Percentiles rank a stretch among this genome's conserved stretches.
These are phyloP conservation scores for Zygosaccharomyces bailii DNA, from an alignment of 805 yeast species.

Conservation along the genomic window DNA sequence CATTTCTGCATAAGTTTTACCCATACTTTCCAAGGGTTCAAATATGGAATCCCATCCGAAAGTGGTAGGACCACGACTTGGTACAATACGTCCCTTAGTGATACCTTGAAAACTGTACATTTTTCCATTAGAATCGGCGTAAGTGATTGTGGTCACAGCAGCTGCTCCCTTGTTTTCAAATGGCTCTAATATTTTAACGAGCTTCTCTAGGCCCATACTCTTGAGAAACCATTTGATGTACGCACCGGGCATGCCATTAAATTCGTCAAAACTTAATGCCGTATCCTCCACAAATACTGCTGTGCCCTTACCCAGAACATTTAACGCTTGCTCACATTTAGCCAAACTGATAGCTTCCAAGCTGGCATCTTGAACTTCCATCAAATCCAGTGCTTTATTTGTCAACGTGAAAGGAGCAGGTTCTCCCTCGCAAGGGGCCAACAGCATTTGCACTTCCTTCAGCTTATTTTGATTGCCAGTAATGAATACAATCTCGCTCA, in stretches of 20 bases:
- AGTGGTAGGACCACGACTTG: conserved; percentile 67
- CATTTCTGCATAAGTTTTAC: conserved; percentile 88
- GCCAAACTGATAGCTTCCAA: conserved; percentile 75
- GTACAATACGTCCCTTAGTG: conserved; percentile 77
- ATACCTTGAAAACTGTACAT: conserved; percentile 82
- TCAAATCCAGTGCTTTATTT: conserved; percentile 72
- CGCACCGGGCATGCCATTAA: conserved; percentile 90
- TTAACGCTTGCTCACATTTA: conserved; percentile 71
- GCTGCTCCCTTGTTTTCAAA: conserved; percentile 82
- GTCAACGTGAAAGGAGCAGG: conserved; percentile 41
- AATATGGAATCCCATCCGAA: conserved; percentile 97
- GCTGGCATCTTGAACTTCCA: conserved; percentile 84
- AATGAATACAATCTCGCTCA: conserved; percentile 54
- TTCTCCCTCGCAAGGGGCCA: conserved; percentile 39
- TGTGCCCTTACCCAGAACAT: conserved; percentile 50
- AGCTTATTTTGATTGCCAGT: conserved; percentile 90
- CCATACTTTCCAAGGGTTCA: conserved; percentile 57
- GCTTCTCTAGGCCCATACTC: conserved; percentile 68
- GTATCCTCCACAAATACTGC: conserved; percentile 96
- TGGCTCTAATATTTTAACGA: conserved; percentile 72
- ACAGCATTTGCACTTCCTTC: conserved; percentile 75
- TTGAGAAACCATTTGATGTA: conserved; percentile 89
- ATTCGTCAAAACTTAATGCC: conserved; percentile 77
- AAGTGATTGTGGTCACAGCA: conserved; percentile 92
- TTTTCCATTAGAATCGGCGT: conserved; percentile 77